phyloP scores from a whole-genome alignment of 495 filamentous ascomycete species.

The Xylaria curta region DNA sequence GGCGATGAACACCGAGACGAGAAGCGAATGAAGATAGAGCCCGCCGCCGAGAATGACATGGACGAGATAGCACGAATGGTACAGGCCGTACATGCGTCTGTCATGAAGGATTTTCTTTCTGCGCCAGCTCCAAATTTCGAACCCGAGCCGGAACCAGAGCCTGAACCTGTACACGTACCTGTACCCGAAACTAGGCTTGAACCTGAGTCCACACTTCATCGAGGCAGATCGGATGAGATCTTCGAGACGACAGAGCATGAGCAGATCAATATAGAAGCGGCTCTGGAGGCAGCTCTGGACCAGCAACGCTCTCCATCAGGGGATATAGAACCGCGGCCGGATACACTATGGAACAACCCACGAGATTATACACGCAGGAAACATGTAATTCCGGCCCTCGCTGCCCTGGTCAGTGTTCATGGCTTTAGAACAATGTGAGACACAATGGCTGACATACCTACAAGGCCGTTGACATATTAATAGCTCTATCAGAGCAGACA shows the following conservation, averaged over 20 bases:
- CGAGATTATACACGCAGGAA: conserved; percentile 41
- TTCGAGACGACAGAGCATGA: conserved; percentile 29
- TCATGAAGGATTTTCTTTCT: conserved; percentile 39
- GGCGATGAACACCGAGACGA: conserved; percentile 32
- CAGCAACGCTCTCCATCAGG: conserved; percentile 25
- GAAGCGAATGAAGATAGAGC: conserved; percentile 48
- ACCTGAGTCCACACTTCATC: conserved; percentile 17
- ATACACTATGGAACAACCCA: conserved; percentile 42
- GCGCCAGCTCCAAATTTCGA: conserved; percentile 13
- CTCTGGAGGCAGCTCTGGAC: conserved; percentile 23
- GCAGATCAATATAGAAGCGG: conserved; percentile 25
- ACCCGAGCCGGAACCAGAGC: neutral
- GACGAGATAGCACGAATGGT: conserved; percentile 40
- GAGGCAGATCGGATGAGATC: conserved; percentile 14
- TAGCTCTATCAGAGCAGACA: conserved; percentile 51
- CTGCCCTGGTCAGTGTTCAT: conserved; percentile 43
- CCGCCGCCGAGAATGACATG: conserved; percentile 28
- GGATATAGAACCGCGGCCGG: conserved; percentile 33
- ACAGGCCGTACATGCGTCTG: conserved; percentile 38
- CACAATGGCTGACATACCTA: conserved; percentile 25
- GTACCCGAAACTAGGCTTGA: neutral
- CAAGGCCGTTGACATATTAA: conserved; percentile 53
- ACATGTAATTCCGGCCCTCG: conserved; percentile 49
- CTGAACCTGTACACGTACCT: neutral
- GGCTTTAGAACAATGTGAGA: neutral